Conservation (phyloP, 495 filamentous ascomycete genomes). For the Clavariopsis aquatica region DNA sequence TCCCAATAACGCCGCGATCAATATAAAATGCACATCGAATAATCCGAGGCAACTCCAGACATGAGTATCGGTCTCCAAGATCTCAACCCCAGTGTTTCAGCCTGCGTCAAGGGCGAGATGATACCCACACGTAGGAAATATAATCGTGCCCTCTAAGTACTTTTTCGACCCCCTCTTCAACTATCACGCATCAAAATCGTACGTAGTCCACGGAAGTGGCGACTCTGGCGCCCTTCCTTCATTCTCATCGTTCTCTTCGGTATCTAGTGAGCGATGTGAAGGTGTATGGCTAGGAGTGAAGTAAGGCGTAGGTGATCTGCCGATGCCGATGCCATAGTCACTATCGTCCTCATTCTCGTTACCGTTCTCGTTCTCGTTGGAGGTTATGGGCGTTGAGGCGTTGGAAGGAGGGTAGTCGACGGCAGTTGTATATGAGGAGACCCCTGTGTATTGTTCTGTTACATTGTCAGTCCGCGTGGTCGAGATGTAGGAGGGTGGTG, state of each 20-base stretch:
- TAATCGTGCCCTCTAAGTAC: neutral
- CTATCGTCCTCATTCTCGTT: neutral
- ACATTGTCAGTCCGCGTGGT: neutral
- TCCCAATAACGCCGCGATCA: too few relatives aligned
- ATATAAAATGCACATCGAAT: too few relatives aligned
- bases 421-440: neutral
- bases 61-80: too few relatives aligned
- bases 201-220: constrained; percentile 5
- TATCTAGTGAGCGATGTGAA: constrained; percentile 8
- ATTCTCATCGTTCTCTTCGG: neutral
- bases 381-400: neutral
- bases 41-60: too few relatives aligned
- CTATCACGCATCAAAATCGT: neutral
- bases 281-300: constrained; percentile 28
- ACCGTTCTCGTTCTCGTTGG: neutral
- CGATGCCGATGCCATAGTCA: too few relatives aligned
- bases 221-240: constrained; percentile 5
- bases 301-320: neutral
- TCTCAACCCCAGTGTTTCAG: too few relatives aligned
- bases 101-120: too few relatives aligned
- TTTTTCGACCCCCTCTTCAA: constrained; percentile 11
- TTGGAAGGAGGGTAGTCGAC: neutral
- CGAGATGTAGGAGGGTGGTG: neutral
- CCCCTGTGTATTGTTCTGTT: neutral
- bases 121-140: neutral